Evolutionary conservation across 2,329 filamentous ascomycete species (phyloP).

Genomic region (Aspergillus arachidicola): DNA sequence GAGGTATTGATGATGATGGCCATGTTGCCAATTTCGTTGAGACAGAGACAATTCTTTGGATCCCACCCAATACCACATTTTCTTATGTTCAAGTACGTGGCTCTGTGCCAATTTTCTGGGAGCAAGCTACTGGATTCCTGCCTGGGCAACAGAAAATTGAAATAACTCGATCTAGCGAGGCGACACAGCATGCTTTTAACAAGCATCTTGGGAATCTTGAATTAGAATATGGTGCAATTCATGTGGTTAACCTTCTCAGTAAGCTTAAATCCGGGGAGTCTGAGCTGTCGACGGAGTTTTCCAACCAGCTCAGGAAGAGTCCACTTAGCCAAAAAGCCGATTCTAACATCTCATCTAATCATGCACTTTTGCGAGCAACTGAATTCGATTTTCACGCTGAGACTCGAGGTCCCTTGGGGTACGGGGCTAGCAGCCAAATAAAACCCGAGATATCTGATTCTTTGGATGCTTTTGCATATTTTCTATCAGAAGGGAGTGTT

Average conservation of each 20-base stretch:
- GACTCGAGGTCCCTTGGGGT: slow-evolving; percentile 81
- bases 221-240: slow-evolving; percentile 82
- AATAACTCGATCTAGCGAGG: slow-evolving; percentile 83
- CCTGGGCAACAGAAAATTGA: slow-evolving; percentile 94
- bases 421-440: slow-evolving; percentile 87
- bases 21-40: slow-evolving; percentile 99
- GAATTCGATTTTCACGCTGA: slow-evolving; percentile 98
- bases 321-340: slow-evolving; percentile 64
- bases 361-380: slow-evolving; percentile 75
- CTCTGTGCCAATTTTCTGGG: slow-evolving; percentile 96
- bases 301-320: slow-evolving; percentile 73
- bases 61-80: slow-evolving; percentile 74
- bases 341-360: slow-evolving; percentile 60
- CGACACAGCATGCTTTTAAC: slow-evolving; percentile 91
- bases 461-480: slow-evolving; percentile 89
- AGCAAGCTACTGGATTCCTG: slow-evolving; percentile 83
- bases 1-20: slow-evolving; percentile 95
- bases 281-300: slow-evolving; percentile 79
- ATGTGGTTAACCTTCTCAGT: slow-evolving; percentile 93
- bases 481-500: slow-evolving; percentile 72
- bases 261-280: slow-evolving; percentile 83
- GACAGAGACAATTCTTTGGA: slow-evolving; percentile 91
- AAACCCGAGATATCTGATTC: slow-evolving; percentile 75
- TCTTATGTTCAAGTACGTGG: slow-evolving; percentile 93
- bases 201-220: slow-evolving; percentile 91